Base-by-base conservation (phyloP, 2,329 filamentous ascomycete species). In the Alternaria angustiovoidea region DNA sequence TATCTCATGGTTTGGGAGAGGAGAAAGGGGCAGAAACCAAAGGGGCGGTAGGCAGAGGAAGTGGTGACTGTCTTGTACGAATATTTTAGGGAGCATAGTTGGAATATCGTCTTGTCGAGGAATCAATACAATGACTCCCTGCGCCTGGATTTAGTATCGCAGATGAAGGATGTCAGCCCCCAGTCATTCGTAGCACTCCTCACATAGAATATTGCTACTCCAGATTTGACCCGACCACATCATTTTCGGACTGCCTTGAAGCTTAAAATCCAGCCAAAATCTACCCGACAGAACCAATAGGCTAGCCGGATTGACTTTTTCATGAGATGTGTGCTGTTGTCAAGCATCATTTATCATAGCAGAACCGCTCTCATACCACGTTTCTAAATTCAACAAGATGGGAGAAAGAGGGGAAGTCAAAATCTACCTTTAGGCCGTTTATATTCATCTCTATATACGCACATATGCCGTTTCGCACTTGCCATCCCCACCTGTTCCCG, bases 1-100 rank as follows among this genome's bases (percentile, higher is more conserved):
- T 98, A 98, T 83, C 81, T 98, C 59, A 96, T 98, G 86, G 88
- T 99, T 44, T 98, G 95, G 95, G 95, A 98, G 83, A 85, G 91
- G 78, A 87, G 93, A 79, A 89, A 87, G 54, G 67, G 65, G n/a
- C 67, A 66, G 49, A 32, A 49, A 38, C 32, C 46, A 41, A 51
- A 51, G 38, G 38, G 38, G 24, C 38, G 20, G 57, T 26, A 26
- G n/a, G 30, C 14, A 7, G 51, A 39, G 28, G 48, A 41, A 57
- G 48, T 18, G 7, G 36, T 9, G 51, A 20, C 12, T 32, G 32
- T 20, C 16, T 38, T 46, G 43, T 36, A 26, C 20, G 42, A 38
- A 42, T 24, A 48, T 26, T 26, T 16, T n/a, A 20, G 16, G n/a
- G 34, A 7, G 32, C 18, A 36, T 26, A 14, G 11, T 49, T 49